A percentile compares a stretch with the other conserved stretches of the same genome.
These are phyloP conservation scores for Didymella glomerata DNA, from an alignment of 2,329 filamentous ascomycete genomes.

Conservation along the genomic window DNA sequence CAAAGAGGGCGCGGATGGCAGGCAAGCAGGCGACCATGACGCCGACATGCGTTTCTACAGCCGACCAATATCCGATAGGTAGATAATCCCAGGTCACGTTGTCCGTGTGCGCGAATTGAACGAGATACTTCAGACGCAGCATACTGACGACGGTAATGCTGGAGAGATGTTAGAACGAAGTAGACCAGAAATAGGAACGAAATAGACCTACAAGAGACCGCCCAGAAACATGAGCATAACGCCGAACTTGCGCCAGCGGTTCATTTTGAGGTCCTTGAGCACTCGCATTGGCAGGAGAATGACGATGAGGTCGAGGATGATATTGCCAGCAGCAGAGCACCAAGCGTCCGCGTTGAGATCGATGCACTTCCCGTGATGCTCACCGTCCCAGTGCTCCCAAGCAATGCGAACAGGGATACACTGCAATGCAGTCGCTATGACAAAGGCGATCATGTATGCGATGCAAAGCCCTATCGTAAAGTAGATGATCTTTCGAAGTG, in stretches of 20 bases:
- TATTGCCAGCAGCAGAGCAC: constrained; percentile 42
- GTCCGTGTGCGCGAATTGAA: constrained; percentile 53
- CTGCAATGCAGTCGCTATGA: constrained; percentile 29
- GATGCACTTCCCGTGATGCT: constrained; percentile 37
- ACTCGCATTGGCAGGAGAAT: constrained; percentile 45
- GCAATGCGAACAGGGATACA: constrained; percentile 35
- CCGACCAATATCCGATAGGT: constrained; percentile 40
- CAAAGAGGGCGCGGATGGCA: constrained; percentile 31
- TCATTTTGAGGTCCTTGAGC: constrained; percentile 42
- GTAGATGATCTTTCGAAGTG: constrained; percentile 28
- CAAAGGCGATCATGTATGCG: constrained; percentile 33
- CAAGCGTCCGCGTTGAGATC: constrained; percentile 41
- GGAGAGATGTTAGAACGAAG: not conserved
- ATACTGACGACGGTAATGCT: constrained; percentile 58
- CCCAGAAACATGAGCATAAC: constrained; percentile 52
- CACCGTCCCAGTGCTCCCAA: constrained; percentile 40
- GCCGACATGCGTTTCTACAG: constrained; percentile 39
- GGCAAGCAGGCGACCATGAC: constrained; percentile 41
- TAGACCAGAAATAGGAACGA: not conserved
- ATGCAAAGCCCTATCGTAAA: constrained; percentile 27
- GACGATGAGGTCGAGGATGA: constrained; percentile 41
- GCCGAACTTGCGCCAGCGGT: constrained; percentile 40
- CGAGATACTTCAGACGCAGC: constrained; percentile 54
- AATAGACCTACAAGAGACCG: constrained; percentile 50
- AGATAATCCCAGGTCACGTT: constrained; percentile 53